These are phyloP conservation scores for Rhazya stricta DNA, from an alignment of 257 asterid species.

Conservation along the genomic window DNA sequence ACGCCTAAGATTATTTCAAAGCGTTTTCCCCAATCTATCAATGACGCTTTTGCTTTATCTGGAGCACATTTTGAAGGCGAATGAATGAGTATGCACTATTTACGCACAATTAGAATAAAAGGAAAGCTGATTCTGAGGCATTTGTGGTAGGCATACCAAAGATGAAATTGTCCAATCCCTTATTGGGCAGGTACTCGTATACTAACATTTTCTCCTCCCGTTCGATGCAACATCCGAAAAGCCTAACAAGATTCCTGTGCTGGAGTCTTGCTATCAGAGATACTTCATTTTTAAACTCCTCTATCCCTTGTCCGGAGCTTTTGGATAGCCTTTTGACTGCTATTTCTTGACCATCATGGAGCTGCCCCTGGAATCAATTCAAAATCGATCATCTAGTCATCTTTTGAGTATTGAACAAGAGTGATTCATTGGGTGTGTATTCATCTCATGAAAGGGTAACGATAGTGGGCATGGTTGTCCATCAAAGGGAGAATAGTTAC, in stretches of 20 bases:
- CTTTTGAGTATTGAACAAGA: not conserved
- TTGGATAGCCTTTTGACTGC: constrained; percentile 31
- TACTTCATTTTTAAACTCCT: constrained; percentile 35
- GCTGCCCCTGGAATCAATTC: constrained; percentile 19
- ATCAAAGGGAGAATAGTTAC: constrained; percentile 7
- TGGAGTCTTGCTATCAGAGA: constrained; percentile 29
- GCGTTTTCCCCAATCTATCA: constrained; percentile 29
- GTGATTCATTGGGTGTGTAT: not conserved
- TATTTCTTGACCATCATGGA: constrained; percentile 21
- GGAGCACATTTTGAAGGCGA: not conserved
- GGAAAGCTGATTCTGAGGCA: not conserved
- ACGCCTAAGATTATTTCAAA: constrained; percentile 24
- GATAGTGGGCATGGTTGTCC: not conserved
- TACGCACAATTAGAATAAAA: not conserved
- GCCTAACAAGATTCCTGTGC: constrained; percentile 34
- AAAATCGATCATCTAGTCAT: not conserved
- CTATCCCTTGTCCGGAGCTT: constrained; percentile 24
- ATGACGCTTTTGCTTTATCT: constrained; percentile 21
- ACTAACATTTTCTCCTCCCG: constrained; percentile 30
- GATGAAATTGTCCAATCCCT: constrained; percentile 31
- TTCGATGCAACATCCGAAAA: constrained; percentile 29
- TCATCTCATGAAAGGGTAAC: not conserved
- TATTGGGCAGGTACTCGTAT: constrained; percentile 33
- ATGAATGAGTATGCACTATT: too few relatives aligned
- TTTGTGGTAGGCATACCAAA: constrained; percentile 20